Base-by-base conservation (phyloP, 2,329 filamentous ascomycete species). In the Daldinia sp. region DNA sequence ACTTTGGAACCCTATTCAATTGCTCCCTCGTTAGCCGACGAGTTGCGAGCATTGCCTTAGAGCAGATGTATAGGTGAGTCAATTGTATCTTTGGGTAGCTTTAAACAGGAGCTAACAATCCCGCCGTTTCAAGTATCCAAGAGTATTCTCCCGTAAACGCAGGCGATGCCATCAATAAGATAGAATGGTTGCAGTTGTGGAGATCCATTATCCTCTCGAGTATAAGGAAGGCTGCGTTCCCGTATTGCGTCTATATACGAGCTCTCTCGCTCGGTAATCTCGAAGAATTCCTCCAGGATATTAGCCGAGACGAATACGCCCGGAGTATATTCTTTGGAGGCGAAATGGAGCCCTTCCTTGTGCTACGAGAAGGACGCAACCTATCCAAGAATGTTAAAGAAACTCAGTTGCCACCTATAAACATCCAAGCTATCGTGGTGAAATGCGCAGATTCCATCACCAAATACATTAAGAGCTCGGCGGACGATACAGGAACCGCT, bases 231-330 rank as follows among this genome's bases (percentile, higher is more conserved):
- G 91, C 90, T 0, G 77, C 86, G 15, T 89, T 87, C 64, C 89
- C 89, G 0, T 93, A 93, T 72, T 90, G 86, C 70, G 81, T 85
- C 34, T 91, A 90, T 75, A 84, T 92, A 57, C 85, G 83, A 58
- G 80, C 82, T 23, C 79, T 93, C 34, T 85, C 89, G 67, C 81
- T 92, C 8, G 80, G 85, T 54, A 86, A 89, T 70, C 79, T 92
- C 1, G 76, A 79, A 9, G 77, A 85, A 37, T 79, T 90, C 19
- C 79, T 92, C 1, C 81, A 84, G 8, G 84, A 89, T 58, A 79
- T 84, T 32, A 62, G 64, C 7, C 70, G 73, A 25, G 71, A 76
- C 23, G 60, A 61, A 0, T 39, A 53, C 2, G 62, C 76, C 29
- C 70, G 74, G 11, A 58, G 75, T 1, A 68, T 51, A 7, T 81